phyloP scores from a whole-genome alignment of 2,329 filamentous ascomycete genomes.

The Cytospora schulzeri region DNA sequence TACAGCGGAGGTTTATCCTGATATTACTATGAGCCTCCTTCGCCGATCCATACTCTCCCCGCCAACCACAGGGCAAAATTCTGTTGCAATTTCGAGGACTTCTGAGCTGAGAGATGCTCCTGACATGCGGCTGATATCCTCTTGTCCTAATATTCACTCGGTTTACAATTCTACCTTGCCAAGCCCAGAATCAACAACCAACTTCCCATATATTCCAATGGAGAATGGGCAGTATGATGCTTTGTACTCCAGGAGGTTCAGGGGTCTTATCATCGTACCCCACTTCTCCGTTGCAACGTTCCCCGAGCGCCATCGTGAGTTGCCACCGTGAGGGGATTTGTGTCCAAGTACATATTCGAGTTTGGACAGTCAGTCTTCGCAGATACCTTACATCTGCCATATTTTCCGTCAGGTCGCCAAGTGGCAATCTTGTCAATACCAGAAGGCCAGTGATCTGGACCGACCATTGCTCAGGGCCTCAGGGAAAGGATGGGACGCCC shows the following conservation, averaged over 20 bases:
- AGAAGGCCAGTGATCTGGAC: neutral
- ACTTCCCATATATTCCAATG: neutral
- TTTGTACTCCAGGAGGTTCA: neutral
- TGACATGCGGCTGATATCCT: neutral
- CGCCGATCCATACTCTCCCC: no score
- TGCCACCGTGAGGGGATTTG: neutral
- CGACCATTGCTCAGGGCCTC: neutral
- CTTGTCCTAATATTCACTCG: neutral
- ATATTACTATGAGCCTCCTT: no score
- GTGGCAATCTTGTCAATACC: neutral
- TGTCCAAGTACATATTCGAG: neutral
- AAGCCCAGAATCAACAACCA: neutral
- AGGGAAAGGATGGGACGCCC: conserved; percentile 12
- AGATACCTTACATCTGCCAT: neutral
- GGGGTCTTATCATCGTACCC: neutral
- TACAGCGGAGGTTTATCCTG: no score
- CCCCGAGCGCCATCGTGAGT: neutral
- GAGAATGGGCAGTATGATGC: neutral
- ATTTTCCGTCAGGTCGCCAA: neutral
- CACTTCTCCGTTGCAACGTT: neutral
- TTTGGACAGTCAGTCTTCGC: neutral
- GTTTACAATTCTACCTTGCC: neutral
- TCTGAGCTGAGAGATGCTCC: no score
- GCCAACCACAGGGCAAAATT: no score
- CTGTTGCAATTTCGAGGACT: no score